These are phyloP conservation scores for Ogataea paradorogensis DNA, from an alignment of 805 yeast genomes.

Conservation along the genomic window DNA sequence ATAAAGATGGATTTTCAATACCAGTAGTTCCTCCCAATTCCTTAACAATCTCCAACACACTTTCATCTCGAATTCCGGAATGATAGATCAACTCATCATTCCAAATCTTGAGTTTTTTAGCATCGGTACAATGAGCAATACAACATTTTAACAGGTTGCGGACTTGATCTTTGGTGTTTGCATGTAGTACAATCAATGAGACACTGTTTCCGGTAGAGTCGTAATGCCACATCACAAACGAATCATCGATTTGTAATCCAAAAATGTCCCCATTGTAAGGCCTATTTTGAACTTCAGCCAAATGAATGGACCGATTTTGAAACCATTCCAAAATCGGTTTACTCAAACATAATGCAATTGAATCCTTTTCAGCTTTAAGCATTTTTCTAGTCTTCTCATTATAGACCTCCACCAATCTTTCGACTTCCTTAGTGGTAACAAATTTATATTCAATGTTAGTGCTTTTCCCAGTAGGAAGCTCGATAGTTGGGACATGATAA, in stretches of 20 bases:
- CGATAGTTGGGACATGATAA: conserved; percentile 20
- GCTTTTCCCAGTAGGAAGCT: conserved; percentile 1
- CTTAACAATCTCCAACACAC: conserved; percentile 11
- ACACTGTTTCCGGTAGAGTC: conserved; percentile 23
- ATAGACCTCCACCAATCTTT: conserved; percentile 10
- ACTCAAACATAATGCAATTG: conserved; percentile 27
- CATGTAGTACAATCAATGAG: conserved; percentile 20
- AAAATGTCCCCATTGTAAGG: conserved; percentile 2
- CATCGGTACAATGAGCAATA: conserved; percentile 12
- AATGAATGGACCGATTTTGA: conserved; percentile 33
- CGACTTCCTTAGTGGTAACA: conserved; percentile 1
- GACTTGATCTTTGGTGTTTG: conserved; percentile 11
- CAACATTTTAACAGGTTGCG: conserved; percentile 14
- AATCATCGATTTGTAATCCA: conserved; percentile 13
- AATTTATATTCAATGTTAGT: not conserved
- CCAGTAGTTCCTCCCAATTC: conserved; percentile 18
- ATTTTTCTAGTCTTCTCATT: conserved; percentile 4
- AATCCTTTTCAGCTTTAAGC: not conserved
- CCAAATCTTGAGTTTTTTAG: conserved; percentile 25
- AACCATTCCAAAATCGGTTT: conserved; percentile 40
- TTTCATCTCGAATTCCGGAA: conserved; percentile 3
- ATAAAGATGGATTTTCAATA: conserved; percentile 18
- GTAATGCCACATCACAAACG: conserved; percentile 44
- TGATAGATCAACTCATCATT: conserved; percentile 23
- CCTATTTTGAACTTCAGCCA: conserved; percentile 4